Evolutionary conservation across 257 asterid species (phyloP), one percentile per base, ranked within the genome.

Genomic region (Scutellaria baicalensis): DNA sequence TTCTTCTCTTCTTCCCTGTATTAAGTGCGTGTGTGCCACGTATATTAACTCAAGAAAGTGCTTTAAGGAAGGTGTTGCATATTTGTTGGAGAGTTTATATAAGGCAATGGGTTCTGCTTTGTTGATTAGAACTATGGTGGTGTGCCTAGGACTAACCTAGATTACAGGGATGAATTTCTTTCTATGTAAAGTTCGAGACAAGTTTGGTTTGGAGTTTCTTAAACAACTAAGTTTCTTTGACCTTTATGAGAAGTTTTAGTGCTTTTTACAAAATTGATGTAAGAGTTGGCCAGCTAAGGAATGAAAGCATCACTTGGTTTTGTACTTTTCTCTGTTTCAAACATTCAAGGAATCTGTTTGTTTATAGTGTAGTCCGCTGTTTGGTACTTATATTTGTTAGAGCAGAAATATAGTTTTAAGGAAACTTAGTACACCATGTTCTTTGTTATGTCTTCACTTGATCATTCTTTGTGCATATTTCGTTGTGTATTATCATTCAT

Each of bases 81-180:
- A 66, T 56, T 49, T 69, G 27, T 40, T 45, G 38, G 21, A 71
- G 51, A 64, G 67, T 56, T 57, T 70, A 66, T 76, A 73, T 70
- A 69, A 77, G 33, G 4, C 3, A 27, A 27, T 27, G 33, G 5
- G 4, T 27, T 27, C 33, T 27, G 4, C 2, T 27, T 4, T 50
- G 31, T 54, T 31, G 54, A 48, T 48, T 48, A 44, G 50, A 33
- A 47, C 59, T 49, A 45, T 65, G 70, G 13, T 51, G 14, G 36
- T 16, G 31, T 16, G 57, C 10, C 57, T 50, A 16, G 54, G 39
- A 56, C 69, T 63, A 31, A 47, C 64, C 44, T 67, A 36, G 63
- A 69, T 27, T 36, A 40, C 5, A 45, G 54, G 38, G 52, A 20
- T 57, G 33, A 43, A 23, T 54, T 73, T 18, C 40, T 23, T 39